Conservation (phyloP, 2,329 filamentous ascomycete genomes). For the Sodiomyces alkalinus region DNA sequence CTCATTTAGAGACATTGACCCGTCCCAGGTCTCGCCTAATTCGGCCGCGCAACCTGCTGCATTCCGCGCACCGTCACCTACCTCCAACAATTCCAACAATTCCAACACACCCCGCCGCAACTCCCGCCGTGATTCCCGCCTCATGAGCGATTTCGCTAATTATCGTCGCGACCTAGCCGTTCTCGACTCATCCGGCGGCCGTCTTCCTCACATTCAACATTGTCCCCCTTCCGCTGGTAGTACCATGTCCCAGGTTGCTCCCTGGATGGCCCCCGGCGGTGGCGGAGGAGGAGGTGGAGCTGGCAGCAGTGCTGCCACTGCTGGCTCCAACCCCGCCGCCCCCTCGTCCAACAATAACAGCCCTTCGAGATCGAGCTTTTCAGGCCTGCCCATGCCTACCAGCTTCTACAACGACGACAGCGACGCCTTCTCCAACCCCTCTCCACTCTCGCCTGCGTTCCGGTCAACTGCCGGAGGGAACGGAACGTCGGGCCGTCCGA, state of each 20-base stretch:
- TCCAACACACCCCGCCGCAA: constrained; percentile 26
- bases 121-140: constrained; percentile 31
- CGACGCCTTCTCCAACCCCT: constrained; percentile 46
- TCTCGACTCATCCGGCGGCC: constrained; percentile 44
- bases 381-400: constrained; percentile 23
- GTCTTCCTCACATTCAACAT: constrained; percentile 41
- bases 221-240: constrained; percentile 37
- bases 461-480: constrained; percentile 21
- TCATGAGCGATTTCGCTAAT: constrained; percentile 47
- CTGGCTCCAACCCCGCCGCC: constrained; percentile 12
- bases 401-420: constrained; percentile 65
- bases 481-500: too few relatives aligned
- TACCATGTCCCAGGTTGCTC: constrained; percentile 36
- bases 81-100: constrained; percentile 23
- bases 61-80: constrained; percentile 25
- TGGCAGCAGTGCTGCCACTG: not conserved
- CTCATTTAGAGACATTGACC: not conserved
- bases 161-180: constrained; percentile 59
- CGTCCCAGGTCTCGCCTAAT: too few relatives aligned
- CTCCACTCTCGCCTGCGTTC: constrained; percentile 58
- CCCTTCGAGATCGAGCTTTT: too few relatives aligned
- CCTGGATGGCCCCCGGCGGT: constrained; percentile 38
- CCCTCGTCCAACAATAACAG: constrained; percentile 9
- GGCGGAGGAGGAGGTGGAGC: constrained; percentile 1
- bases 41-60: constrained; percentile 16